These are phyloP conservation scores for Gyrodon lividus DNA, from an alignment of 768 basidiomycete genomes.

Conservation along the genomic window DNA sequence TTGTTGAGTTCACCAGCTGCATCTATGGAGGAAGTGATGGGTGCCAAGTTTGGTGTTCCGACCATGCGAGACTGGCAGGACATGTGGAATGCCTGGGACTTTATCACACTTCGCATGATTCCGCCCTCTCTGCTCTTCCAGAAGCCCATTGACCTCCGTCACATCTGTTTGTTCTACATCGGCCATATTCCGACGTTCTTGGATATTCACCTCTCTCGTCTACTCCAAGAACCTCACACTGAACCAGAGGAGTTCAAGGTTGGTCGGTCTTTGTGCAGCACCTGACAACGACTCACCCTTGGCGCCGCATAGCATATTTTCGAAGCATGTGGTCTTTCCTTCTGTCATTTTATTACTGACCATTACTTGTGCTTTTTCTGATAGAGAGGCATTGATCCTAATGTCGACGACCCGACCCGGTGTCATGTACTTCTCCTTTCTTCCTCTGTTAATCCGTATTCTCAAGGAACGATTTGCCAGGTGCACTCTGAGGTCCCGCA, in stretches of 20 bases:
- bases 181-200: constrained; percentile 93
- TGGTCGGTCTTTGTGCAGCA: constrained; percentile 6
- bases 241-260: constrained; percentile 83
- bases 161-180: constrained; percentile 95
- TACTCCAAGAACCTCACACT: constrained; percentile 76
- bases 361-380: constrained; percentile 7
- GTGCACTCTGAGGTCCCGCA: constrained; percentile 87
- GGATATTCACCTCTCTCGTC: constrained; percentile 81
- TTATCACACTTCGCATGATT: constrained; percentile 81
- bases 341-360: not conserved
- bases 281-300: constrained; percentile 6
- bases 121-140: constrained; percentile 79
- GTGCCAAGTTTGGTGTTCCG: constrained; percentile 60
- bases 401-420: constrained; percentile 84
- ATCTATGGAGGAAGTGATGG: constrained; percentile 17
- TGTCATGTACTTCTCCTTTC: constrained; percentile 64
- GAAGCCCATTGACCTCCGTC: constrained; percentile 91
- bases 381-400: constrained; percentile 93
- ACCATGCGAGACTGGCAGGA: constrained; percentile 74
- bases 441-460: not conserved
- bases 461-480: constrained; percentile 38
- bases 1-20: constrained; percentile 43
- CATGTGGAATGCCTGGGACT: constrained; percentile 90
- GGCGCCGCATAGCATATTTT: constrained; percentile 58
- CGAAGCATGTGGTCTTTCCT: constrained; percentile 47